These are phyloP conservation scores for Ocimum tenuiflorum DNA, from an alignment of 257 asterid species.

Conservation along the genomic window DNA sequence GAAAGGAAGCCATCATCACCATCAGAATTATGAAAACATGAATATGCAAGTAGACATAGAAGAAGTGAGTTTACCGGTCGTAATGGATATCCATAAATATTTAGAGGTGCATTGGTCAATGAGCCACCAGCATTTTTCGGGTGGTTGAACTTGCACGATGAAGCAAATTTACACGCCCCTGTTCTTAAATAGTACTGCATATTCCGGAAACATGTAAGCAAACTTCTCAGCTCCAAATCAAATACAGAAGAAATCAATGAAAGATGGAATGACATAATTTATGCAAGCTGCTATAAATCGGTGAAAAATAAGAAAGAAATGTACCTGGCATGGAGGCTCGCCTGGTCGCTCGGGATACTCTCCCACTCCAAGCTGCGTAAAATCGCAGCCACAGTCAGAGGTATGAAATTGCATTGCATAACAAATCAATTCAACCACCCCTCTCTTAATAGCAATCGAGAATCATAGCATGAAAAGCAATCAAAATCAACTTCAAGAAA, in stretches of 20 bases:
- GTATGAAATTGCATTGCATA: too few relatives aligned
- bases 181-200: slow-evolving; percentile 77
- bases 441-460: too few relatives aligned
- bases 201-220: slow-evolving; percentile 10
- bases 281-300: background rate
- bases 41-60: slow-evolving; percentile 1
- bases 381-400: too few relatives aligned
- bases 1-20: slow-evolving; percentile 4
- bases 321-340: too few relatives aligned
- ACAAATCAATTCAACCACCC: too few relatives aligned
- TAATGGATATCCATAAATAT: slow-evolving; percentile 75
- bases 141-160: slow-evolving; percentile 80
- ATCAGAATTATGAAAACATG: background rate
- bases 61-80: slow-evolving; percentile 50
- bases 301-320: background rate
- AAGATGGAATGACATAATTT: background rate
- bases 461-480: too few relatives aligned
- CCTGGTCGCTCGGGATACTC: too few relatives aligned
- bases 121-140: slow-evolving; percentile 76
- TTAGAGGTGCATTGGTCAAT: slow-evolving; percentile 50
- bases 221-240: background rate
- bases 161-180: slow-evolving; percentile 83
- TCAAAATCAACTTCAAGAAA: too few relatives aligned
- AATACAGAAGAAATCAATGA: background rate
- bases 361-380: too few relatives aligned